Evolutionary conservation across 2,329 filamentous ascomycete species (phyloP).

Genomic region (Trichophyton verrucosum): DNA sequence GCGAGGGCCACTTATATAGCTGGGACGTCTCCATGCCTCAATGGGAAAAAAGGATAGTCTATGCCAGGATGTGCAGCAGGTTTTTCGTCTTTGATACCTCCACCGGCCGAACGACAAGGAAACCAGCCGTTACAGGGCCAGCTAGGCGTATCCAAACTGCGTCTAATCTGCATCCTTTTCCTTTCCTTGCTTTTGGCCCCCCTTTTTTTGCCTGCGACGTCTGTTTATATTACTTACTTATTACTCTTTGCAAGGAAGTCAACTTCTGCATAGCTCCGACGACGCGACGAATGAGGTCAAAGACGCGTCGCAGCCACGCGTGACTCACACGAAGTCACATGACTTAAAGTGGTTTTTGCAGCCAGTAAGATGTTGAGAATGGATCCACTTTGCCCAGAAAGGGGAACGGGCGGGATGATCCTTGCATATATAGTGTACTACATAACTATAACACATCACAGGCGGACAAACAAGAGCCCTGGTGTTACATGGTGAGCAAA

Average conservation of each 20-base stretch:
- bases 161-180: not conserved
- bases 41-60: not conserved
- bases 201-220: not conserved
- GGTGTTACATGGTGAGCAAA: not conserved
- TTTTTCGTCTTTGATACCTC: not conserved
- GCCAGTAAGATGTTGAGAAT: not conserved
- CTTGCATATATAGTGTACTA: not conserved
- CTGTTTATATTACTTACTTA: not conserved
- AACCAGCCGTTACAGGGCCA: not conserved
- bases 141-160: not conserved
- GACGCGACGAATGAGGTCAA: slow-evolving; percentile 8
- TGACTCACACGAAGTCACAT: slow-evolving; percentile 15
- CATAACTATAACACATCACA: not conserved
- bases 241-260: not conserved
- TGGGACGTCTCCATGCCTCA: not conserved
- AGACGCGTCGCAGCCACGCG: slow-evolving; percentile 14
- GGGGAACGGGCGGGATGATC: not conserved
- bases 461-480: not conserved
- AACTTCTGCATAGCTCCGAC: not conserved
- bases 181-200: not conserved
- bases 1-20: not conserved
- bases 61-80: not conserved
- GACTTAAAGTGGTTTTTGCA: slow-evolving; percentile 1
- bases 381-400: not conserved
- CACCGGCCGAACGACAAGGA: not conserved